Base-by-base conservation (phyloP, 75 land plant genomes). In the Pinus taeda region DNA sequence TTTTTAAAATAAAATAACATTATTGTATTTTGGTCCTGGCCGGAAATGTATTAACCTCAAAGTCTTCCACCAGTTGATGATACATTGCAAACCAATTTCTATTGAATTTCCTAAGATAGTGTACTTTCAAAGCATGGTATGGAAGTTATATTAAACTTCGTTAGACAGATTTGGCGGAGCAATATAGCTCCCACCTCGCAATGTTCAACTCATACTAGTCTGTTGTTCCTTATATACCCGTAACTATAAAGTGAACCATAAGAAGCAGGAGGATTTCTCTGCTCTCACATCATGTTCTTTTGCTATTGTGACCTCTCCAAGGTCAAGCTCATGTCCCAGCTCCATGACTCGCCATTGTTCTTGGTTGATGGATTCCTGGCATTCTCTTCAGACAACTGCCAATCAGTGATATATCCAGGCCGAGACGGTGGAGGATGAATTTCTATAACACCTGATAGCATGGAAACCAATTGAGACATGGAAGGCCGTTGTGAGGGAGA, bases 401-500 rank as follows among this genome's bases (percentile, higher is more conserved):
- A 63, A 6, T 63, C 66, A 13, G 13, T 63, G 66, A 63, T 63
- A 63, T 63, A 63, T 63, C 66, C 66, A 14, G 66, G 66, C 33
- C 66, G 66, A 17, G 36, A 63, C 13, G 26, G 36, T 63, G 66
- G 66, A 26, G 66, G 66, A 63, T 63, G 26, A 63, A 9, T 63
- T 63, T 29, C 66, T 33, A 63, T 14, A 1, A 33, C 66, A 13
- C 81, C 81, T 33, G 65, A 17, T 4, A 80, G 79, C 81, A 80
- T 59, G 53, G 71, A 49, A 18, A 80, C 78, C 8, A 80, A 79
- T 39, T 76, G 39, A 17, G 81, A 76, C 81, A 80, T 80, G 26
- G 81, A 21, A n/a, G 81, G 77, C 21, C 81, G 18, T 61, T 45
- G 45, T 53, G 65, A 30, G 20, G 81, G 57, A 15, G 42, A 29